Evolutionary conservation across 768 basidiomycete species (phyloP).

Genomic region (Calocybe indica): DNA sequence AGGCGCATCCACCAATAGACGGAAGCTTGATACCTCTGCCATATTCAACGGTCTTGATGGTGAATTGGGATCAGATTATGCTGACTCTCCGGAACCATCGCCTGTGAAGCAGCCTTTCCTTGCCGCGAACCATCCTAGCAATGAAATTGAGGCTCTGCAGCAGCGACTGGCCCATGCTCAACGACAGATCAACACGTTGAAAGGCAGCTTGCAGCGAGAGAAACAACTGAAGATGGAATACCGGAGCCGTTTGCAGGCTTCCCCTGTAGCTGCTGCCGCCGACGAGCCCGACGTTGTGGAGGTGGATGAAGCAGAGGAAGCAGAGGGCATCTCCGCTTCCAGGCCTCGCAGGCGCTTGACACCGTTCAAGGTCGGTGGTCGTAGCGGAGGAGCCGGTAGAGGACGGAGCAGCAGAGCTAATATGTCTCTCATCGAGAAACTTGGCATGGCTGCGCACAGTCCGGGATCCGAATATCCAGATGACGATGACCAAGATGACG

Average conservation of each 20-base stretch:
- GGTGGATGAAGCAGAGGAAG: constrained; percentile 40
- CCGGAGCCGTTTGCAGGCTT: constrained; percentile 45
- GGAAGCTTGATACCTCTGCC: constrained; percentile 39
- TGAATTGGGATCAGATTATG: constrained; percentile 37
- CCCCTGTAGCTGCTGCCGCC: constrained; percentile 24
- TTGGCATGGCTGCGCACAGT: constrained; percentile 52
- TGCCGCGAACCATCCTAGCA: constrained; percentile 67
- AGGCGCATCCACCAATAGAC: constrained; percentile 58
- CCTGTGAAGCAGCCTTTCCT: constrained; percentile 49
- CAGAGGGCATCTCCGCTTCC: constrained; percentile 22
- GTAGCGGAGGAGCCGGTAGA: constrained; percentile 46
- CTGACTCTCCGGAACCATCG: constrained; percentile 61
- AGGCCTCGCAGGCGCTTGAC: constrained; percentile 38
- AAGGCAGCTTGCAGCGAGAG: constrained; percentile 74
- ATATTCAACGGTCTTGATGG: constrained; percentile 29
- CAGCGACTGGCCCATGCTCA: constrained; percentile 83
- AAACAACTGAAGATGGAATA: constrained; percentile 76
- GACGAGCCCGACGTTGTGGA: constrained; percentile 42
- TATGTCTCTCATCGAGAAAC: constrained; percentile 52
- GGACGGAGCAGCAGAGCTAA: constrained; percentile 45
- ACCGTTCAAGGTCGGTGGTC: constrained; percentile 49
- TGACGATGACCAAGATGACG: constrained; percentile 26
- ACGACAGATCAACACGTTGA: constrained; percentile 77
- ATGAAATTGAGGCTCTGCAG: constrained; percentile 77
- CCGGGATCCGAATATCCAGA: constrained; percentile 46